phyloP scores from a whole-genome alignment of 2,329 filamentous ascomycete genomes.

The Ilyonectria sp. region DNA sequence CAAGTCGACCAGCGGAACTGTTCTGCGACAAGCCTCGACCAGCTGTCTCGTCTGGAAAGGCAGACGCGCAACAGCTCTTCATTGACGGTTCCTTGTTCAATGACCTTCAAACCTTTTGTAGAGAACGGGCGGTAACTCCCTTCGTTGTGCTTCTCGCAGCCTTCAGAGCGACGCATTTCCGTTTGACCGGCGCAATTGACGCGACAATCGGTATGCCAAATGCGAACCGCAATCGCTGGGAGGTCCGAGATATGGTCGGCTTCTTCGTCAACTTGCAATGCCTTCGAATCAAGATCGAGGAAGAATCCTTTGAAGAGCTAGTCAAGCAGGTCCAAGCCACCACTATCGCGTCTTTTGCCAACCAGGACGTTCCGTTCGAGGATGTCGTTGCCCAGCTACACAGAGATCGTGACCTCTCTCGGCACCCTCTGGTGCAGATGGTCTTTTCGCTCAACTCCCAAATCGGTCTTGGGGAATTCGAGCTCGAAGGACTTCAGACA shows the following conservation, averaged over 20 bases:
- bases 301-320: constrained; percentile 34
- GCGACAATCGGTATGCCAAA: constrained; percentile 41
- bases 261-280: constrained; percentile 47
- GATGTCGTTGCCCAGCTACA: constrained; percentile 33
- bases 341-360: constrained; percentile 28
- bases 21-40: constrained; percentile 29
- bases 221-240: constrained; percentile 33
- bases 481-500: constrained; percentile 26
- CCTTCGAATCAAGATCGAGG: constrained; percentile 36
- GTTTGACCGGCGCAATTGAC: constrained; percentile 40
- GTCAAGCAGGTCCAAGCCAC: constrained; percentile 37
- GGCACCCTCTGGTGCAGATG: constrained; percentile 37
- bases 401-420: constrained; percentile 27
- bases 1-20: constrained; percentile 27
- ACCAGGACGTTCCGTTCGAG: constrained; percentile 47
- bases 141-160: constrained; percentile 40
- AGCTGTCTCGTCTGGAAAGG: constrained; percentile 26
- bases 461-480: constrained; percentile 15
- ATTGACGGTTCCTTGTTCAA: constrained; percentile 27
- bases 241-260: constrained; percentile 35
- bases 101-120: constrained; percentile 29
- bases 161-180: constrained; percentile 45
- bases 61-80: constrained; percentile 13
- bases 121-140: constrained; percentile 1
- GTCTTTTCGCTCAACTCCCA: constrained; percentile 40